Evolutionary conservation across 805 yeast genomes (phyloP).

Genomic region (Cyberlindnera euphorbiae): DNA sequence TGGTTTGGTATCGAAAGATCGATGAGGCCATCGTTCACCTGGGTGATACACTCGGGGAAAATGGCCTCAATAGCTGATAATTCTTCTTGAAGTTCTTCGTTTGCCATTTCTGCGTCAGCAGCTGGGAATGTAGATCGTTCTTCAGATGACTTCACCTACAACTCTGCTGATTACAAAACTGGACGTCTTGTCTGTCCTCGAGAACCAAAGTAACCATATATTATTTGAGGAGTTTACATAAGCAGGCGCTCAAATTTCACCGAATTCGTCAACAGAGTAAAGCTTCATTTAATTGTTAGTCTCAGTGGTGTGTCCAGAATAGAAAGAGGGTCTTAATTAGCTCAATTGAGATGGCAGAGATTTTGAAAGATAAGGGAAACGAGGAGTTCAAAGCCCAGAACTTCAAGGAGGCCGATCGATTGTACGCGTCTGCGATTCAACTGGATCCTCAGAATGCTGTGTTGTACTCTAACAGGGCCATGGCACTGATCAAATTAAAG

Average conservation of each 20-base stretch:
- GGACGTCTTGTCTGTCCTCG: too few species aligned
- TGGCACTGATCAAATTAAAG: constrained; percentile 50
- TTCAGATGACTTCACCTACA: too few species aligned
- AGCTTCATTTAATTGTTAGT: too few species aligned
- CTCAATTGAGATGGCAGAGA: constrained; percentile 26
- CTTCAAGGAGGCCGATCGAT: constrained; percentile 45
- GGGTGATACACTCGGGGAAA: constrained; percentile 58
- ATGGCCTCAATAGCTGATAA: constrained; percentile 82
- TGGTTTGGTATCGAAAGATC: constrained; percentile 58
- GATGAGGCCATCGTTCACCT: constrained; percentile 32
- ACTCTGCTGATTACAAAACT: too few species aligned
- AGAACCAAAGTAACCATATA: too few species aligned
- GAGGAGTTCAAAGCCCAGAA: constrained; percentile 41
- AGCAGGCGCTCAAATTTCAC: too few species aligned
- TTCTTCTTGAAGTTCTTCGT: constrained; percentile 63
- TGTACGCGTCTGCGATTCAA: constrained; percentile 53
- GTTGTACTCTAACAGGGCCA: constrained; percentile 63
- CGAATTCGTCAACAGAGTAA: too few species aligned
- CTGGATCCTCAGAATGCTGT: constrained; percentile 47
- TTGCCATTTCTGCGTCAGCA: constrained; percentile 12
- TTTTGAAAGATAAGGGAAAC: constrained; percentile 43
- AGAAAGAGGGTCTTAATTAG: too few species aligned
- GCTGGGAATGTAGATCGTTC: too few species aligned
- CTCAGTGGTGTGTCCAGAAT: too few species aligned
- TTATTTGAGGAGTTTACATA: too few species aligned